Evolutionary conservation across 2,329 filamentous ascomycete species (phyloP).

Genomic region (Endocalyx cinctus): DNA sequence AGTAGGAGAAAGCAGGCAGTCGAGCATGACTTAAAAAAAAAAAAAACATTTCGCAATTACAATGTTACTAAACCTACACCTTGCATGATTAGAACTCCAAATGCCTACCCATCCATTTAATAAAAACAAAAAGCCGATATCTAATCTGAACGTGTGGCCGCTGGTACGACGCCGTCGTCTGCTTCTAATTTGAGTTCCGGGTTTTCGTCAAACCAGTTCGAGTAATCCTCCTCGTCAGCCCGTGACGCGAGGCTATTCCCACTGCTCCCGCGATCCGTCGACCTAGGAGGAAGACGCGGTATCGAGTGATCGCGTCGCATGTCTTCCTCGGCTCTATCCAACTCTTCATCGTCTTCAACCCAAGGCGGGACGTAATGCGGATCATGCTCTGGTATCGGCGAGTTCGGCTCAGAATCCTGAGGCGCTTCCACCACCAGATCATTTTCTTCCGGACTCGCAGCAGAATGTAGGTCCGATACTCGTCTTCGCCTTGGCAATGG

Average conservation of each 20-base stretch:
- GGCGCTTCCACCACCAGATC: constrained; percentile 27
- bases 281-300: constrained; percentile 5
- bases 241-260: constrained; percentile 5
- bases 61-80: no score
- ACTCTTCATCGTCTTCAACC: constrained; percentile 24
- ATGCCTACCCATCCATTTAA: no score
- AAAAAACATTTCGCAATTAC: no score
- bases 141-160: no score
- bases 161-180: no score
- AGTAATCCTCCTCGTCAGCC: constrained; percentile 24
- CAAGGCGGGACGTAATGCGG: constrained; percentile 20
- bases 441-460: constrained; percentile 22
- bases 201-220: constrained; percentile 28
- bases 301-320: constrained; percentile 6
- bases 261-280: not conserved
- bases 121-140: no score
- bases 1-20: no score
- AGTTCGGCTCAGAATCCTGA: constrained; percentile 25
- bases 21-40: no score
- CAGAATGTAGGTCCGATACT: constrained; percentile 22
- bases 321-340: constrained; percentile 11
- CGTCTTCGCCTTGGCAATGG: constrained; percentile 25
- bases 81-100: no score
- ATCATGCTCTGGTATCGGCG: constrained; percentile 14
- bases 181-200: no score